A percentile compares a stretch with the other conserved stretches of the same genome.
These are phyloP conservation scores for Acanthamoeba castellanii DNA, from an alignment of 208 protist genomes.

Conservation along the genomic window DNA sequence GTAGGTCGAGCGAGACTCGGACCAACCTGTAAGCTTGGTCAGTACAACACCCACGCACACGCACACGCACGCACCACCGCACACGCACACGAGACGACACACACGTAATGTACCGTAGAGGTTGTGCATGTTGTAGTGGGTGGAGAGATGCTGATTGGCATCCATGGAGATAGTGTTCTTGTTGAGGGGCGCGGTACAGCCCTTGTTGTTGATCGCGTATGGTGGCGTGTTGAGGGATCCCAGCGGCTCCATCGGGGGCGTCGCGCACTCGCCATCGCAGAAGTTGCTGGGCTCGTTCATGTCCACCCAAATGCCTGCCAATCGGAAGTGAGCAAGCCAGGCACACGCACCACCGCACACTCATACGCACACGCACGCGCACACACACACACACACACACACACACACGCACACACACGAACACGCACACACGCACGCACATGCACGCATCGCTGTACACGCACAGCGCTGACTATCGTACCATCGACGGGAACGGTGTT, in stretches of 20 bases:
- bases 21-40: background rate
- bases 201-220: conserved; percentile 83
- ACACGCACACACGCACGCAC: background rate
- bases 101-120: conserved; percentile 82
- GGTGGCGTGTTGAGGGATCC: conserved; percentile 87
- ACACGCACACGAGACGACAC: background rate
- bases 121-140: conserved; percentile 91
- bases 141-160: conserved; percentile 73
- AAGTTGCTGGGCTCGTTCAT: conserved; percentile 94
- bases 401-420: background rate
- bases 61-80: background rate
- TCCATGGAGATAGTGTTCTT: conserved; percentile 82
- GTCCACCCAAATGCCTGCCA: conserved; percentile 90
- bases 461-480: background rate
- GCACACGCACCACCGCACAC: background rate
- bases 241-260: background rate
- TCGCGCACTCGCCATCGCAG: conserved; percentile 82
- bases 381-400: background rate
- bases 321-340: background rate
- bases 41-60: background rate
- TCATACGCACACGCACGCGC: background rate
- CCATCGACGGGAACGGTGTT: conserved; percentile 83
- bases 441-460: background rate
- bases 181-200: conserved; percentile 29
- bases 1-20: conserved; percentile 52